Evolutionary conservation across 352 stramenopile species (phyloP), one percentile per base, ranked within the genome.

Genomic region (Thalassiosira ordinaria): DNA sequence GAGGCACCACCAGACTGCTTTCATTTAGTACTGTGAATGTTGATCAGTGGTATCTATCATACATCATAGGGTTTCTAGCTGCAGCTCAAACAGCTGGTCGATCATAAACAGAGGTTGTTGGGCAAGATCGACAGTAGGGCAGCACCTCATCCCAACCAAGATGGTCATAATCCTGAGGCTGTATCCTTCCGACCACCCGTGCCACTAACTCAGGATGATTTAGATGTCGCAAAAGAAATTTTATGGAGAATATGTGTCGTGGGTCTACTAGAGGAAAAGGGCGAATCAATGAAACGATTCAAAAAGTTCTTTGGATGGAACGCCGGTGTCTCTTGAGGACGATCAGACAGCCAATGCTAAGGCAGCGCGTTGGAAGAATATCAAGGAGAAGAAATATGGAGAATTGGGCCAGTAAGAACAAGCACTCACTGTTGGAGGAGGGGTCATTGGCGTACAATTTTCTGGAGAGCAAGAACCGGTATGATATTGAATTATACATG

Each of bases 331-430:
- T 24, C 13, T 49, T 24, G 56, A 44, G 9, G 44, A 27, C 2
- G 67, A 69, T 56, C 16, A 68, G 0, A 61, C 22, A 11, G 46
- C 55, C 4, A 8, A 60, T 22, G 18, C 39, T 1, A 16, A 55
- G 41, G 29, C 44, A 13, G 22, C 64, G 20, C 61, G 59, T 26
- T 68, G 57, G 57, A 61, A 63, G 24, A 41, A 72, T 51, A 52
- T 68, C 2, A 72, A 78, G 49, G 61, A 79, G 39, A 70, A 81
- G 39, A 76, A 85, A 16, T 88, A 70, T 29, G 14, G 65, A 59
- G 71, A 80, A 81, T 46, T 84, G 78, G 72, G 24, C 55, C 7
- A 84, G 74, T 47, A 86, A 84, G 33, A 70, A 88, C 37, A 79
- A 75, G 49, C 74, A 86, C 46, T 27, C 63, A 14, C 9, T 18